These are phyloP conservation scores for Camellia granthamiana DNA, from an alignment of 148 eudicot genomes.

Conservation along the genomic window DNA sequence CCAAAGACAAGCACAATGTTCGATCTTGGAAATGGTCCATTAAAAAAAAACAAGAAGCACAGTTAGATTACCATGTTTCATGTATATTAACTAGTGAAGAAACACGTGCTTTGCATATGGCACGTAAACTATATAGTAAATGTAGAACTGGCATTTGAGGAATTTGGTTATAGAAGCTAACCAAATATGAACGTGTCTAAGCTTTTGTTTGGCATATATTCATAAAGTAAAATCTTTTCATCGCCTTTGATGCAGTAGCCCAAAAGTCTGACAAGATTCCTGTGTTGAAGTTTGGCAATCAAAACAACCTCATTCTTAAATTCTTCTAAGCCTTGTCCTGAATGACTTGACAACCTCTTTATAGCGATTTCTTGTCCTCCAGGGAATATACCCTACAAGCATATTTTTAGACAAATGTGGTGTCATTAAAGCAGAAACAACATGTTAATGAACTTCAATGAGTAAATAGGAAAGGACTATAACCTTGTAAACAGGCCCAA, in stretches of 20 bases:
- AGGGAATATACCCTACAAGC: conserved; percentile 13
- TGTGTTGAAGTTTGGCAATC: conserved; percentile 23
- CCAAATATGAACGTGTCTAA: conserved; percentile 22
- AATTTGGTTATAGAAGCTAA: background rate
- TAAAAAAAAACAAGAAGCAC: background rate
- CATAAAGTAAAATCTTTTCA: conserved; percentile 21
- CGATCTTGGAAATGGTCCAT: background rate
- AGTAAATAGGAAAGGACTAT: background rate
- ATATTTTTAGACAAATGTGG: background rate
- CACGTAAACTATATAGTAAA: background rate
- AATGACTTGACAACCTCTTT: conserved; percentile 21
- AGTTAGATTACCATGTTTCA: background rate
- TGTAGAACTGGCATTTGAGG: too few relatives aligned
- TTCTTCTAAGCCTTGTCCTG: conserved; percentile 18
- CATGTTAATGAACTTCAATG: background rate
- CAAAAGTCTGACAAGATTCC: conserved; percentile 22
- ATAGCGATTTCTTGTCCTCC: conserved; percentile 21
- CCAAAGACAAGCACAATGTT: background rate
- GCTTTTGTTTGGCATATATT: conserved; percentile 25
- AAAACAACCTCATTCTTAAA: conserved; percentile 19
- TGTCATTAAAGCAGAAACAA: background rate
- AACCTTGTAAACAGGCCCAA: conserved; percentile 27
- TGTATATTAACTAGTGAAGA: too few relatives aligned
- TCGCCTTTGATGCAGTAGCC: conserved; percentile 17
- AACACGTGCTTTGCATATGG: too few relatives aligned